Base-by-base conservation (phyloP, 2,329 filamentous ascomycete genomes). In the Penicillium sp. region DNA sequence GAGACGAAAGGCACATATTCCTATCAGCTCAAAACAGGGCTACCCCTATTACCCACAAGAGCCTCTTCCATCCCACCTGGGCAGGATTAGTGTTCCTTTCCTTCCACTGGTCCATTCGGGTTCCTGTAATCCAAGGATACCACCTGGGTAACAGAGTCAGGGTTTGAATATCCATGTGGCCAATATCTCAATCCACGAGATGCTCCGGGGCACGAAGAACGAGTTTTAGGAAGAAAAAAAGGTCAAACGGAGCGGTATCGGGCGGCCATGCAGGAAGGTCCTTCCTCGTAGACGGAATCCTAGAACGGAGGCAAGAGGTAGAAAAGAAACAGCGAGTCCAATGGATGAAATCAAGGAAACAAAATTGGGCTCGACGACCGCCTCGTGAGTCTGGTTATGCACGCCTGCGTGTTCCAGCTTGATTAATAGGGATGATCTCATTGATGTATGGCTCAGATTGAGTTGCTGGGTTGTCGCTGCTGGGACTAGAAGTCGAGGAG, bases 371-470 rank as follows among this genome's bases (percentile, higher is more conserved):
- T 66, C 57, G 64, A 51, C 58, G 64, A 23, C 54, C 49, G 13
- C 57, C 57, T 62, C 81, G 63, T n/a, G 62, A 55, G 21, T 73
- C 72, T 19, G 61, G 58, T 27, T 71, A 19, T 23, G 63, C 56
- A 12, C 66, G 66, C 60, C 73, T 69, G 57, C 75, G 69, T 35
- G 65, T 19, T 45, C 61, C 63, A 48, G 67, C 60, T 50, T 70
- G 64, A 37, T 68, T 69, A 29, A 79, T 71, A 1, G 69, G 74
- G 35, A 79, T 72, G 27, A 77, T 72, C 45, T 77, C 74, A 59
- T 79, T 78, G 64, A 79, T 77, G 58, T 76, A 78, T 0, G 73
- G 70, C 56, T 78, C 75, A 23, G 64, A 23, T 53, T 65, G 57
- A 56, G 55, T 35, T 6, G 50, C 27, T 15, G 55, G 37, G 6